A percentile compares a stretch with the other conserved stretches of the same genome.
phyloP scores from a whole-genome alignment of 1,284 basidiomycete species.

The Ceratorhiza oryzae-sativae region DNA sequence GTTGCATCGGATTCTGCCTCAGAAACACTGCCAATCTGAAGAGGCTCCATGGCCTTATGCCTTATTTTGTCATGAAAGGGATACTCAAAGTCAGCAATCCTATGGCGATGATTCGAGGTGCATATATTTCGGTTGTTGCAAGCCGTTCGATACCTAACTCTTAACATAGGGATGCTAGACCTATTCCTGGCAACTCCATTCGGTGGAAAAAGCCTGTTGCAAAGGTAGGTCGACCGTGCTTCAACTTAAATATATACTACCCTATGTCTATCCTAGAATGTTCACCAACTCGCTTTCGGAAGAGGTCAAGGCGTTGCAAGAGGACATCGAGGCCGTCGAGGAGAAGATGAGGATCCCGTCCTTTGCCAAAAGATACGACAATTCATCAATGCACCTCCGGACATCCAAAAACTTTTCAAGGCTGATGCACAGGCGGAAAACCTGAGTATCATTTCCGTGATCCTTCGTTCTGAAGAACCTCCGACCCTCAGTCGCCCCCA shows the following conservation, averaged over 20 bases:
- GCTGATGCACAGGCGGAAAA: slow-evolving; percentile 81
- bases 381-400: slow-evolving; percentile 86
- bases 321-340: slow-evolving; percentile 85
- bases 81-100: slow-evolving; percentile 95
- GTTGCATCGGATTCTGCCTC: slow-evolving; percentile 93
- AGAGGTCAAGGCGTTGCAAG: slow-evolving; percentile 83
- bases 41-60: slow-evolving; percentile 95
- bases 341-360: slow-evolving; percentile 88
- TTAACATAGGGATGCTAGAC: slow-evolving; percentile 72
- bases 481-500: slow-evolving; percentile 77
- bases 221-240: slow-evolving; percentile 61
- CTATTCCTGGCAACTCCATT: slow-evolving; percentile 98
- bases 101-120: slow-evolving; percentile 90
- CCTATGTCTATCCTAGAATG: slow-evolving; percentile 73
- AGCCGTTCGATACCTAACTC: neutral
- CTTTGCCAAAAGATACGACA: slow-evolving; percentile 88
- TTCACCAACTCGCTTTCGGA: slow-evolving; percentile 91
- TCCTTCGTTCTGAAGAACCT: slow-evolving; percentile 82
- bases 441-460: slow-evolving; percentile 80
- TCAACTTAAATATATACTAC: neutral
- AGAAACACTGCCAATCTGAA: slow-evolving; percentile 89
- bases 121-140: slow-evolving; percentile 28
- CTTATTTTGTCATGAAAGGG: slow-evolving; percentile 94
- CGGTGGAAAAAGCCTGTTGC: slow-evolving; percentile 88
- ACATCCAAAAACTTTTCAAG: slow-evolving; percentile 85